Evolutionary conservation across 1,284 basidiomycete species (phyloP), one percentile per base, ranked within the genome.

Genomic region (Meripilus lineatus): DNA sequence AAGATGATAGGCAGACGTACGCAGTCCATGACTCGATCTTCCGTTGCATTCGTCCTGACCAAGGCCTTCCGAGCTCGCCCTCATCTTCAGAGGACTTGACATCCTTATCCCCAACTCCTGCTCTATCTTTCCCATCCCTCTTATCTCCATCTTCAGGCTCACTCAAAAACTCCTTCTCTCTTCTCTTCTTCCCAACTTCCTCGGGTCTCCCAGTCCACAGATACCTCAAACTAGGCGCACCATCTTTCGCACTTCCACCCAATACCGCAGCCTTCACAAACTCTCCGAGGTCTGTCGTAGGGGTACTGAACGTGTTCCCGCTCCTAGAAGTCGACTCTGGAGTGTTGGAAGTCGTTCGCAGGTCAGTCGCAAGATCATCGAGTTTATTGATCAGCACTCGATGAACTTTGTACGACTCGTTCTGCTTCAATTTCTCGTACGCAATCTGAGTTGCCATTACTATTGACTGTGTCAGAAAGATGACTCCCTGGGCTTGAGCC

Each of bases 21-120:
- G 74, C 75, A 24, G 84, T 65, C 84, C 83, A 88, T 47, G 70
- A 73, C 55, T 80, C 84, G 2, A 89, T 63, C 62, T 82, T 87
- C 49, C 74, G 77, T 59, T 81, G 78, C 51, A 87, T 71, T 48
- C 70, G 71, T 35, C 73, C 79, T 3, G 77, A 68, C 76, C 82
- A 80, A 42, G 73, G 69, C 49, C 53, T 58, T 13, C 55, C 56
- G 14, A 68, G 66, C 21, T 64, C 66, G 25, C 57, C 49, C 20
- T 71, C 70, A 34, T 67, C 64, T n/a, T 68, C 68, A 5, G 61
- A 62, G 13, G 57, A 59, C 40, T 56, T 56, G 15, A 54, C 52
- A 36, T 68, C 63, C 38, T 58, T 52, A 43, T 56, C 55, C 57
- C 55, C 58, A 47, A 50, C 57, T 28, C 40, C 51, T 48, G 58